Percentiles rank a stretch among this genome's conserved stretches.
Conservation (phyloP, 2,329 filamentous ascomycete genomes). For the Ceratocystis harringtonii region DNA sequence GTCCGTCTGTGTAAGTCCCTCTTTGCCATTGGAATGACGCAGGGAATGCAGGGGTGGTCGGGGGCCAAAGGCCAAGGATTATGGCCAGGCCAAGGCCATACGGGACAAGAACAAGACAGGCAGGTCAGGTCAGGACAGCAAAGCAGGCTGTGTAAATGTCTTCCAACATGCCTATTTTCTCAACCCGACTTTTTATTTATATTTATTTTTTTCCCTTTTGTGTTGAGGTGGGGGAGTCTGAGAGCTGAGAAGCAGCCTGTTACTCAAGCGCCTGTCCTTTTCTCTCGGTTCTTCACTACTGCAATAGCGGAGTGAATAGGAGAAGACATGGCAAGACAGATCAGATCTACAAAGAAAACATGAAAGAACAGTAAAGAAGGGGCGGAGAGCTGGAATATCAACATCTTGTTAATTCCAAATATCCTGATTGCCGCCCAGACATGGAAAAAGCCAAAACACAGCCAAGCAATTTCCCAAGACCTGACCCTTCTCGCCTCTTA, state of each 20-base stretch:
- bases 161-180: background rate
- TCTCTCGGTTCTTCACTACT: background rate
- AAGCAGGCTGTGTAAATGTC: background rate
- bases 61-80: background rate
- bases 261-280: background rate
- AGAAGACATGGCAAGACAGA: no score
- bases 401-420: background rate
- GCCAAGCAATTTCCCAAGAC: background rate
- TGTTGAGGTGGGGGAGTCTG: background rate
- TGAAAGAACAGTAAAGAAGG: background rate
- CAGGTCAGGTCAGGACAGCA: background rate
- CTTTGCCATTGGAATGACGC: background rate
- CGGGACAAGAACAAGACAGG: no score
- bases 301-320: no score
- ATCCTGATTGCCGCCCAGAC: background rate
- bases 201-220: background rate
- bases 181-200: background rate
- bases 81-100: no score
- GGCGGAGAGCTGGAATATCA: background rate
- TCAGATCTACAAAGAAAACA: no score
- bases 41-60: background rate
- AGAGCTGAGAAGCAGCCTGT: background rate
- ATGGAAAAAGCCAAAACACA: background rate
- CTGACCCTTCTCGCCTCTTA: background rate
- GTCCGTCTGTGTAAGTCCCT: background rate